Conservation (phyloP, 768 basidiomycete genomes). For the Boletus rubroflammeus region DNA sequence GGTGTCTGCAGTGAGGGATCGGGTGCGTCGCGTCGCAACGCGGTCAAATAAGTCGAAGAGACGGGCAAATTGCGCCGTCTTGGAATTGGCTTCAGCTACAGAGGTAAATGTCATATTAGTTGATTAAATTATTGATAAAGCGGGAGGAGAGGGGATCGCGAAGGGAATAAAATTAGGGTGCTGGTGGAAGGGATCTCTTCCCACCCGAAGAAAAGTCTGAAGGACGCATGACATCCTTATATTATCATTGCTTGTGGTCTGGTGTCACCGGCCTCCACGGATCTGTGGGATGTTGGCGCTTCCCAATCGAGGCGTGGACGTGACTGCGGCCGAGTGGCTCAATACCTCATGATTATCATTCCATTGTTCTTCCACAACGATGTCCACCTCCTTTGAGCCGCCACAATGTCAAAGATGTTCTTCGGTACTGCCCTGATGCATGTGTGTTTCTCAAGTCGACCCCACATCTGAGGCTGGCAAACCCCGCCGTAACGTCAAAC, state of each 20-base stretch:
- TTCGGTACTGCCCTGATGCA: not conserved
- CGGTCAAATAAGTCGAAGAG: conserved; percentile 54
- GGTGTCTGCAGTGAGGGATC: conserved; percentile 16
- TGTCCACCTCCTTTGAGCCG: conserved; percentile 1
- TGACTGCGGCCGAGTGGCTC: conserved; percentile 23
- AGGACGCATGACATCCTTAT: conserved; percentile 14
- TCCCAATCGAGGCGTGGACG: conserved; percentile 9
- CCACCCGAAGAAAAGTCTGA: not conserved
- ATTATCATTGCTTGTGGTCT: conserved; percentile 14
- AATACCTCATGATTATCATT: not conserved
- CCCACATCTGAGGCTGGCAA: not conserved
- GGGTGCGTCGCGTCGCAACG: conserved; percentile 44
- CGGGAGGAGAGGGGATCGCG: not conserved
- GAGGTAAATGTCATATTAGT: conserved; percentile 19
- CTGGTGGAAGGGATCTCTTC: not conserved
- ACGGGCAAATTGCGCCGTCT: conserved; percentile 49
- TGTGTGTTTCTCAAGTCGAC: not conserved
- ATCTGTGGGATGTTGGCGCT: not conserved
- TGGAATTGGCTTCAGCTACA: conserved; percentile 31
- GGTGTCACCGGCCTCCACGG: not conserved
- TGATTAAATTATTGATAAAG: conserved; percentile 3
- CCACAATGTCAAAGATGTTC: not conserved
- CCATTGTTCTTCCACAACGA: conserved; percentile 14
- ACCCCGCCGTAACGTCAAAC: not conserved
- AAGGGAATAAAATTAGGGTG: not conserved